Evolutionary conservation across 202 grass and related monocot genomes (phyloP), one percentile per base, ranked within the genome.

Genomic region (Schoenoplectus triqueter): DNA sequence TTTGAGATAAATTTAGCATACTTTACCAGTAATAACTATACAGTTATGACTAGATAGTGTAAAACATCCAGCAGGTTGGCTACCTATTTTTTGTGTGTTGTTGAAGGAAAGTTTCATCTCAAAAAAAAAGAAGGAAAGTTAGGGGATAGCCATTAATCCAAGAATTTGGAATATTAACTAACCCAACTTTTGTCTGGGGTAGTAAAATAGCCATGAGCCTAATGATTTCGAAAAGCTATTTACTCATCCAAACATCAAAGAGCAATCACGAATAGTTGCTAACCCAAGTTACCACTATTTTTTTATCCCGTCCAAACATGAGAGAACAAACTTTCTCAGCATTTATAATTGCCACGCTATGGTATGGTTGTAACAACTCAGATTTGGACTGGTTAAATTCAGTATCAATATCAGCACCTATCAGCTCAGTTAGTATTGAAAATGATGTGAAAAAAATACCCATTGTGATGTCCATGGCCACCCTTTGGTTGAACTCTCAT

Each of bases 381-480:
- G 3, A 10, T 74, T 74, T 19, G 3, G 9, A 51, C 70, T 19
- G 8, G 45, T 73, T 50, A 69, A 46, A 5, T 73, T 50, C 49
- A 7, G 18, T 55, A 75, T 55, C 19, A 55, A 10, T 31, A 52
- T 15, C 3, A 14, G 49, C 19, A 39, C 56, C 0, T 61, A 45
- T 7, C 39, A 78, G 54, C 31, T n/a, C 13, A 79, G 6, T 2
- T 17, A 3, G 15, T 79, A 45, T 39, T 52, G 2, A 18, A 19
- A 79, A 79, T 42, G 75, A 45, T 61, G 22, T 3, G n/a, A 79
- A 1, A 61, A 61, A 79, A 61, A n/a, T 97, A 97, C 95, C 95
- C 92, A 80, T 98, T 95, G 84, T 98, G 91, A 87, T 88, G 92
- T 39, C 95, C 92, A 90, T 98, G 91, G 46, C 93, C 93, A 60